Evolutionary conservation across 352 stramenopile genomes (phyloP).

Genomic region (Thalassiosira hispida): DNA sequence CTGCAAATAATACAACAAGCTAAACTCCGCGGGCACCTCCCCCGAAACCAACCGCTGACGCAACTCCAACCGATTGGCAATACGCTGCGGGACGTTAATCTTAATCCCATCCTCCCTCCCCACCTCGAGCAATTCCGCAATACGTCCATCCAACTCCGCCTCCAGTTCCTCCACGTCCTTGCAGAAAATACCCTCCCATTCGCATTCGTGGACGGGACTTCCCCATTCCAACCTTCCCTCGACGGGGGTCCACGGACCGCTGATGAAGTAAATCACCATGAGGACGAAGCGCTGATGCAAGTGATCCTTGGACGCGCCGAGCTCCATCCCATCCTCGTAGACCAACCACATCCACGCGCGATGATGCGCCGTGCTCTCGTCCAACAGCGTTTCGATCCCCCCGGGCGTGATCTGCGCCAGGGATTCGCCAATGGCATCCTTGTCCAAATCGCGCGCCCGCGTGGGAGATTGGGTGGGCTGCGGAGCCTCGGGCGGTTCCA

Average conservation of each 20-base stretch:
- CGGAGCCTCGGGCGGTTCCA: background rate
- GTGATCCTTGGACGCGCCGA: slow-evolving; percentile 38
- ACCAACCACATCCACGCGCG: slow-evolving; percentile 51
- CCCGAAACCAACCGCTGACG: slow-evolving; percentile 40
- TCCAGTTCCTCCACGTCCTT: slow-evolving; percentile 46
- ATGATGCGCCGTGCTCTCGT: slow-evolving; percentile 38
- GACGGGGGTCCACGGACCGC: slow-evolving; percentile 45
- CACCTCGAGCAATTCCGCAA: slow-evolving; percentile 46
- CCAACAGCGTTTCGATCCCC: slow-evolving; percentile 14
- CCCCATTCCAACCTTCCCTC: slow-evolving; percentile 51
- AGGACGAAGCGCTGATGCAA: slow-evolving; percentile 51
- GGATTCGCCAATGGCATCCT: slow-evolving; percentile 38
- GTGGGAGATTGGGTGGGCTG: slow-evolving; percentile 23
- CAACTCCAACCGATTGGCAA: slow-evolving; percentile 42
- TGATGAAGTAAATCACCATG: slow-evolving; percentile 62
- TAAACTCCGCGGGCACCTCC: slow-evolving; percentile 47
- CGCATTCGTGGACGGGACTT: slow-evolving; percentile 48
- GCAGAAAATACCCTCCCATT: slow-evolving; percentile 55
- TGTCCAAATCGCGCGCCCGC: slow-evolving; percentile 15
- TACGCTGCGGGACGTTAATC: slow-evolving; percentile 46
- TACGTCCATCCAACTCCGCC: slow-evolving; percentile 28
- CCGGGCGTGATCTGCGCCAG: slow-evolving; percentile 20
- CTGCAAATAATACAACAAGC: slow-evolving; percentile 53
- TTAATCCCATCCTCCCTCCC: slow-evolving; percentile 48
- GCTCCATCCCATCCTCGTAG: slow-evolving; percentile 55